Base-by-base conservation (phyloP, 2,329 filamentous ascomycete genomes). In the Colletotrichum horii region DNA sequence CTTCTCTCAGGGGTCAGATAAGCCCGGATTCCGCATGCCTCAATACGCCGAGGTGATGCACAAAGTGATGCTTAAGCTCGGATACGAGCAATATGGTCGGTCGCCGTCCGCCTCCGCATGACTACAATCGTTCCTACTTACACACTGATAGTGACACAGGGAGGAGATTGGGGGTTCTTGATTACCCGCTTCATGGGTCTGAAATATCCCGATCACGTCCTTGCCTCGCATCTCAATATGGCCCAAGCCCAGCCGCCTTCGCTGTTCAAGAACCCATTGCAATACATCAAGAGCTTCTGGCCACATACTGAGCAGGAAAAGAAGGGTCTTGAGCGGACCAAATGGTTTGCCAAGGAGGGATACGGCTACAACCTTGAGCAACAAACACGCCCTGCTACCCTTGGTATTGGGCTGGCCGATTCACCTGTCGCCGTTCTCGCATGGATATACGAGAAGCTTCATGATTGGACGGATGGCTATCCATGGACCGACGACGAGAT, bases 391-490 rank as follows among this genome's bases (percentile, higher is more conserved):
- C 94, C 95, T 0, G 91, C 95, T 67, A 96, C 94, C 0, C 81
- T 96, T 0, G 93, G 92, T 0, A 95, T 94, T 79, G 91, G 88
- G 0, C 86, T 96, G 4, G 88, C 90, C 1, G 94, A 96, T 81
- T 93, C 90, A 8, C 95, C 94, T 0, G 90, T 94, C 0, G 93
- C 90, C 0, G 84, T 95, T 4, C 86, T 96, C 2, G 91, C 93
- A 0, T 97, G 95, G 95, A 92, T 96, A 38, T 94, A 94, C 78
- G 95, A 96, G 84, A 96, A 96, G 81, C 84, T 96, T 48, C 91
- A 93, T 78, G 92, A 94, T 79, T 96, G 94, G 94, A 92, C 92
- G 0, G 94, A 96, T 79, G 79, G 79, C 1, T 95, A 95, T 80
- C 85, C 89, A 0, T 96, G 94, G 94, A 93, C 91, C 0, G 92